phyloP scores from a whole-genome alignment of 129 eudicot species.

The Logfia minima region DNA sequence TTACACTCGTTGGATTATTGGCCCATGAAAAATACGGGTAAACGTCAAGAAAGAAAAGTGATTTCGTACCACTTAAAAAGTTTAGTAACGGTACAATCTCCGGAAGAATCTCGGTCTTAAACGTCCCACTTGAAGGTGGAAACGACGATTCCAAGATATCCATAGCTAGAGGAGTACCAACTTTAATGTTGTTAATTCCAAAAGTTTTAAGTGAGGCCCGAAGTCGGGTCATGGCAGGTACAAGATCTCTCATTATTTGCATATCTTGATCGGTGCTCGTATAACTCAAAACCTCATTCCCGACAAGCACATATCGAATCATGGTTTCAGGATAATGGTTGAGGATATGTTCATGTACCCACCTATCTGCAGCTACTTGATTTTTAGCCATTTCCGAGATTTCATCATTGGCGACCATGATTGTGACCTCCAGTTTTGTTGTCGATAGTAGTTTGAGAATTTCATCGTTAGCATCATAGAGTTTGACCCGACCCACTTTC shows the following conservation, averaged over 20 bases:
- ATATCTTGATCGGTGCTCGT: slow-evolving; percentile 30
- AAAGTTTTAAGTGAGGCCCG: slow-evolving; percentile 34
- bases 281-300: slow-evolving; percentile 62
- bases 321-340: slow-evolving; percentile 56
- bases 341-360: slow-evolving; percentile 61
- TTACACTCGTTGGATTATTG: slow-evolving; percentile 32
- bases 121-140: slow-evolving; percentile 66
- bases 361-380: slow-evolving; percentile 50
- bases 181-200: slow-evolving; percentile 55
- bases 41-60: slow-evolving; percentile 52
- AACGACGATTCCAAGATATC: slow-evolving; percentile 56
- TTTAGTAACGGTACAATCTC: slow-evolving; percentile 41
- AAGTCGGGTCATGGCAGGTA: slow-evolving; percentile 64
- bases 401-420: slow-evolving; percentile 63
- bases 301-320: slow-evolving; percentile 58
- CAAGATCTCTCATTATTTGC: slow-evolving; percentile 44
- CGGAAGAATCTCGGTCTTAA: slow-evolving; percentile 36
- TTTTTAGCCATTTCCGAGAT: slow-evolving; percentile 49
- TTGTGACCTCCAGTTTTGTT: slow-evolving; percentile 54
- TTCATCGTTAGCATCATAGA: slow-evolving; percentile 62
- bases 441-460: slow-evolving; percentile 49
- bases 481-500: slow-evolving; percentile 52
- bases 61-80: slow-evolving; percentile 47
- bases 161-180: slow-evolving; percentile 74
- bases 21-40: slow-evolving; percentile 63